Base-by-base conservation (phyloP, 2,329 filamentous ascomycete species). In the Rugonectria rugulosa region DNA sequence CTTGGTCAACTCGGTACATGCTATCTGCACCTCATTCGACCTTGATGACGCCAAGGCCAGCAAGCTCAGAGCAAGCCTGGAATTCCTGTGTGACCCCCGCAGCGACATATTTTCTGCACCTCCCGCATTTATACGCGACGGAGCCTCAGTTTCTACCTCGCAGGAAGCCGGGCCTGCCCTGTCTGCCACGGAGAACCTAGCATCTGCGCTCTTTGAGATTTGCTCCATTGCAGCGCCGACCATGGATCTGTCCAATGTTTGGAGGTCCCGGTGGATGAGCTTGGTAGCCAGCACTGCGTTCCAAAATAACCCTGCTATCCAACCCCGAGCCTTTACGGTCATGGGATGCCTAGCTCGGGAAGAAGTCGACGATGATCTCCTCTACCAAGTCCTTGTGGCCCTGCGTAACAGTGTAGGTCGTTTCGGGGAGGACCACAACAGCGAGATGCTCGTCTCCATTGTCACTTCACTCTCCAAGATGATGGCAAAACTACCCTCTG, bases 211-310 rank as follows among this genome's bases (percentile, higher is more conserved):
- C 15, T 86, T 88, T 45, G 87, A 90, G 55, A 79, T 88, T 12
- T 89, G 84, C 59, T 77, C 80, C 2, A 75, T 87, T 14, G 86
- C 87, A 3, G 87, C 87, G 11, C 84, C 86, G 10, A 86, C 86
- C 1, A 73, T 85, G 8, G 86, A 89, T 62, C 77, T 87, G 65
- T 82, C 86, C 19, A 90, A 90, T 64, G 81, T 84, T 14, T 90
- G 87, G 87, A 82, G 87, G 21, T 87, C 87, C 17, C 81, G 87
- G 17, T 90, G 87, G 87, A 89, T 90, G 87, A 88, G 86, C 64
- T 75, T 90, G 19, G 86, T 90, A 32, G 86, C 87, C 14, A 90
- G 87, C 67, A 90, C 87, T 9, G 87, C 87, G 0, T 90, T 90
- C 68, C 87, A 90, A 67, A 89, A 87, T 67, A 90, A 90, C 66